Evolutionary conservation across 2,329 filamentous ascomycete species (phyloP).

Genomic region (Colletotrichum acutatum): DNA sequence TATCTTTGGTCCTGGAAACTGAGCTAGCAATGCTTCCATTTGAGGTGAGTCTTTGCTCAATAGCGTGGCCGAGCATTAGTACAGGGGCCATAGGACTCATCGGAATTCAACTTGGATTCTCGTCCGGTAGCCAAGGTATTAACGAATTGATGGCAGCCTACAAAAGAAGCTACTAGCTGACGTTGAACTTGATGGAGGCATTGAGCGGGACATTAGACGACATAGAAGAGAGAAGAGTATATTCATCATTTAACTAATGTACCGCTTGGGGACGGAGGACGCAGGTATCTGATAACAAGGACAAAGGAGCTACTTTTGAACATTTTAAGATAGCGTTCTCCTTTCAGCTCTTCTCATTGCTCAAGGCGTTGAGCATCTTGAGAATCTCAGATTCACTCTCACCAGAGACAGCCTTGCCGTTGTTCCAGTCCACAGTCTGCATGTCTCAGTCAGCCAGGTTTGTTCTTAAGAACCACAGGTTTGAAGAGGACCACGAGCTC

Average conservation of each 20-base stretch:
- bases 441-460: constrained; percentile 7
- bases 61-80: too few relatives aligned
- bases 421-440: constrained; percentile 89
- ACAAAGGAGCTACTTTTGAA: not conserved
- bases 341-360: constrained; percentile 38
- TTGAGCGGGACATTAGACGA: not conserved
- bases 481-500: not conserved
- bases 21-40: too few relatives aligned
- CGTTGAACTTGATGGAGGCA: too few relatives aligned
- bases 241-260: constrained; percentile 29
- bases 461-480: not conserved
- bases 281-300: constrained; percentile 21
- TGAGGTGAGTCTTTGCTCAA: too few relatives aligned
- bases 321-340: not conserved
- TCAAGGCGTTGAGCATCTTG: constrained; percentile 75
- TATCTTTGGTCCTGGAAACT: not conserved
- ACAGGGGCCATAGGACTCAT: not conserved
- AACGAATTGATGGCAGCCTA: not conserved
- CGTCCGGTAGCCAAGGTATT: not conserved
- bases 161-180: too few relatives aligned
- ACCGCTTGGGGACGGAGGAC: not conserved
- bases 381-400: constrained; percentile 91
- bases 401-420: constrained; percentile 82
- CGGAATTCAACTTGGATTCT: not conserved
- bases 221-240: not conserved